phyloP scores from a whole-genome alignment of 2,329 filamentous ascomycete genomes.

The Albifimbria verrucaria region DNA sequence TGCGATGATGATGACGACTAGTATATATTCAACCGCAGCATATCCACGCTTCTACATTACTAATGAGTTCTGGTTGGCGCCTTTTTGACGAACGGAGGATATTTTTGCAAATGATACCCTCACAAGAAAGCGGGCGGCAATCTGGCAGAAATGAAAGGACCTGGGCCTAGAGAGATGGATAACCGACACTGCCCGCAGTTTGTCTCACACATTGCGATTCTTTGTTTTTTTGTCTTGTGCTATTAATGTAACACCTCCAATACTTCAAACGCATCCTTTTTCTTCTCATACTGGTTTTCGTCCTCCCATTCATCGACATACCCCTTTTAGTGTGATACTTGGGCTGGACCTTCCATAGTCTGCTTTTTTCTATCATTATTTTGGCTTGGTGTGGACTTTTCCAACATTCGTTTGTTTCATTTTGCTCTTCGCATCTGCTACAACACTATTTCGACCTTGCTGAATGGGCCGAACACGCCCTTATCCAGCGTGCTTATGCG shows the following conservation, averaged over 20 bases:
- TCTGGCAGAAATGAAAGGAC: neutral
- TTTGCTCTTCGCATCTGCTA: too few relatives aligned
- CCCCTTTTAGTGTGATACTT: slow-evolving; percentile 4
- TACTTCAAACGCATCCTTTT: neutral
- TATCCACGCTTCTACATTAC: neutral
- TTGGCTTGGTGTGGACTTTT: neutral
- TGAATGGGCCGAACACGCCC: too few relatives aligned
- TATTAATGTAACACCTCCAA: neutral
- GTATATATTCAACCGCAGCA: neutral
- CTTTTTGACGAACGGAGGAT: neutral
- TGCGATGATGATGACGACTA: neutral
- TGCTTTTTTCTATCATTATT: neutral
- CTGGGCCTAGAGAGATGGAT: neutral
- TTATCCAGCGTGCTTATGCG: too few relatives aligned
- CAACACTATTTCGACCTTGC: too few relatives aligned
- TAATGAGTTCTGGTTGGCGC: neutral
- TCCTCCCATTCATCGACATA: slow-evolving; percentile 4
- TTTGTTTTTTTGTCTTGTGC: neutral
- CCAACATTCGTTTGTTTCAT: neutral
- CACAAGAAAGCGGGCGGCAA: neutral
- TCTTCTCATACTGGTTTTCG: slow-evolving; percentile 1
- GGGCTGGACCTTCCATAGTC: neutral
- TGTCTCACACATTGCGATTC: too few relatives aligned
- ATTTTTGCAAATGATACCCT: neutral
- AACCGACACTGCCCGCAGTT: too few relatives aligned